Percentiles rank a stretch among this genome's conserved stretches.
phyloP scores from a whole-genome alignment of 2,329 filamentous ascomycete genomes.

The Rosellinia necatrix region DNA sequence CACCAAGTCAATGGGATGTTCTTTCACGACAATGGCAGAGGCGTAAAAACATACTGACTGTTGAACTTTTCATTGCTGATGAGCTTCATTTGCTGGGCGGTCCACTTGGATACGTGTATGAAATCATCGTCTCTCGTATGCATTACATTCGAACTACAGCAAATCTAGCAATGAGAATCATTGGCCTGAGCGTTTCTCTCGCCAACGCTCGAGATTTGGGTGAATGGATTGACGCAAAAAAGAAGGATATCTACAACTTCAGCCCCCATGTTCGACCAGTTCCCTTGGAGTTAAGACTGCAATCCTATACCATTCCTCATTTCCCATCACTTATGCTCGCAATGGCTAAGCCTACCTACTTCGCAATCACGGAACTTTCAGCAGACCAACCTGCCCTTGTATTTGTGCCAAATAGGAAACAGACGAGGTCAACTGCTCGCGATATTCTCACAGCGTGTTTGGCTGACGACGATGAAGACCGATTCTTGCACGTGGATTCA shows the following conservation, averaged over 20 bases:
- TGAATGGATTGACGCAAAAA: constrained; percentile 97
- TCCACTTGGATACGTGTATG: constrained; percentile 85
- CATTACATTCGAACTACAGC: constrained; percentile 92
- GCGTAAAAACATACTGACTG: constrained; percentile 89
- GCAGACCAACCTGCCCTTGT: constrained; percentile 87
- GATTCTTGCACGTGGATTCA: constrained; percentile 84
- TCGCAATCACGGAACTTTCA: constrained; percentile 86
- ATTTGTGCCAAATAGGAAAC: constrained; percentile 92
- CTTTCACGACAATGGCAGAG: constrained; percentile 95
- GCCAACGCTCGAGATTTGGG: constrained; percentile 93
- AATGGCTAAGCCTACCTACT: constrained; percentile 94
- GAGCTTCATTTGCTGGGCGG: constrained; percentile 93
- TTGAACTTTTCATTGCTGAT: constrained; percentile 91
- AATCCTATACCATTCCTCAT: constrained; percentile 94
- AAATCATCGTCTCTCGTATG: constrained; percentile 97
- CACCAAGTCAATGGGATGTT: constrained; percentile 93
- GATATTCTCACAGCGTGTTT: constrained; percentile 88
- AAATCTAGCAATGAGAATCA: constrained; percentile 80
- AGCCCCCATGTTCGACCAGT: constrained; percentile 88
- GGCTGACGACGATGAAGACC: constrained; percentile 88
- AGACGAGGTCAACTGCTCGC: constrained; percentile 83
- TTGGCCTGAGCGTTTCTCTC: constrained; percentile 89
- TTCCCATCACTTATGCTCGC: constrained; percentile 98
- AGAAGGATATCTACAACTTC: constrained; percentile 99
- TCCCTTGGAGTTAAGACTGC: constrained; percentile 89